A percentile compares a stretch with the other conserved stretches of the same genome.
Evolutionary conservation across 352 stramenopile genomes (phyloP).

Genomic region (Globisporangium canariense): DNA sequence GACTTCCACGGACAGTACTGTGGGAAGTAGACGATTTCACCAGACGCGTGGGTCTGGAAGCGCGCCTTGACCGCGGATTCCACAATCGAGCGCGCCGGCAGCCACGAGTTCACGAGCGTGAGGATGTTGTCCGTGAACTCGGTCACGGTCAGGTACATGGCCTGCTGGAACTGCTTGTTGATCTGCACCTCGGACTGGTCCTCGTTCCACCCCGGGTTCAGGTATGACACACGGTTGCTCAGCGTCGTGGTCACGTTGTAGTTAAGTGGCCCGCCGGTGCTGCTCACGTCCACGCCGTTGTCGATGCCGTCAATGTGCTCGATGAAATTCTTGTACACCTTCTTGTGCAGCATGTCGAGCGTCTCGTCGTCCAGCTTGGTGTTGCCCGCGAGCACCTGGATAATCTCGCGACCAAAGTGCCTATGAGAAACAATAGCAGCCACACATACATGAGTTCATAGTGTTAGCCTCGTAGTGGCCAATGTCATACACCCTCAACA

Average conservation of each 20-base stretch:
- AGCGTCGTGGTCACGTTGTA: conserved; percentile 79
- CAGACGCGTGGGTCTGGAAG: conserved; percentile 88
- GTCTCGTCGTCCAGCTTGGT: conserved; percentile 60
- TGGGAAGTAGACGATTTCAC: conserved; percentile 92
- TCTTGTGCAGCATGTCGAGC: conserved; percentile 84
- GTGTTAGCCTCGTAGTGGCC: not conserved
- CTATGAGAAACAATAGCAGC: conserved; percentile 10
- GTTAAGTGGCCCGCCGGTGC: conserved; percentile 45
- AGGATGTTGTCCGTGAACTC: conserved; percentile 93
- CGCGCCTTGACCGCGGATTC: conserved; percentile 86
- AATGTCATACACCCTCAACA: not conserved
- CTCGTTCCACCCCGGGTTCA: conserved; percentile 98
- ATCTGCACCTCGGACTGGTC: conserved; percentile 63
- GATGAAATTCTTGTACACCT: conserved; percentile 96
- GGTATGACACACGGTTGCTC: conserved; percentile 83
- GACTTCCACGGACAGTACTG: conserved; percentile 95
- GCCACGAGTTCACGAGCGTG: conserved; percentile 91
- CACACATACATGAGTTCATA: not conserved
- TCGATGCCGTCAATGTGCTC: conserved; percentile 99
- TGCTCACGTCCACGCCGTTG: conserved; percentile 93
- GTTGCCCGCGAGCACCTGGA: conserved; percentile 62
- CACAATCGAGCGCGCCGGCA: conserved; percentile 93
- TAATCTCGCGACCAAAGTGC: conserved; percentile 97
- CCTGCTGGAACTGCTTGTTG: conserved; percentile 93
- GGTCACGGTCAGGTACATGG: conserved; percentile 92